Base-by-base conservation (phyloP, 2,329 filamentous ascomycete genomes). In the Xylaria sp. region DNA sequence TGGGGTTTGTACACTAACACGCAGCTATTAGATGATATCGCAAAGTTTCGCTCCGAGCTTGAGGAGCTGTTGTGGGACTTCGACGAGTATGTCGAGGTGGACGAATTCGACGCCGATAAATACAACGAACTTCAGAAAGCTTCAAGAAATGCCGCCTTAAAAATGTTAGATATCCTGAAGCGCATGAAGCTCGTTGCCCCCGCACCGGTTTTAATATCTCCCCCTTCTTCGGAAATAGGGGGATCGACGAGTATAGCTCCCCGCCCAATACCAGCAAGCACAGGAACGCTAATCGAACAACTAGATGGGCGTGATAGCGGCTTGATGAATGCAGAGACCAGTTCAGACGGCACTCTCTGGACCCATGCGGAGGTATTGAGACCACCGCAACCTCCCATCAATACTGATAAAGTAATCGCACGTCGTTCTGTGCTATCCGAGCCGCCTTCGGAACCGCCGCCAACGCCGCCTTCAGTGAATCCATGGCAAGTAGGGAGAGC, bases 11-110 rank as follows among this genome's bases (percentile, higher is more conserved):
- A 61, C 62, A 57, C 66, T 72, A 19, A 72, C 48, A 45, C 27
- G 12, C 17, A 39, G 34, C 9, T 19, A n/a, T 14, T 69, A 87
- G 86, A 85, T 64, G 84, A 84, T 39, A 85, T 89, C 61, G 82
- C 84, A 61, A 76, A 81, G 53, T 83, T 82, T 66, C 81, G 85
- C 54, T 78, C 80, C 19, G 80, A 84, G 64, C 78, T 89, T 48
- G 84, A 81, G 66, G 82, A 85, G 55, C 73, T 87, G 27, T 76
- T 88, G 6, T 89, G 85, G 82, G 86, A 85, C 60, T 88, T 89
- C 71, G 86, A 89, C 64, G 86, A 88, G 61, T 87, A 80, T 70
- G 76, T 84, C 68, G 83, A 86, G 58, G 72, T 78, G 14, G 82
- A 85, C 39, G 80, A 80, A 27, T 88, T 88, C 68, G 84, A 88